Conservation (phyloP, 441 rosid genomes). For the Syzygium malaccense region DNA sequence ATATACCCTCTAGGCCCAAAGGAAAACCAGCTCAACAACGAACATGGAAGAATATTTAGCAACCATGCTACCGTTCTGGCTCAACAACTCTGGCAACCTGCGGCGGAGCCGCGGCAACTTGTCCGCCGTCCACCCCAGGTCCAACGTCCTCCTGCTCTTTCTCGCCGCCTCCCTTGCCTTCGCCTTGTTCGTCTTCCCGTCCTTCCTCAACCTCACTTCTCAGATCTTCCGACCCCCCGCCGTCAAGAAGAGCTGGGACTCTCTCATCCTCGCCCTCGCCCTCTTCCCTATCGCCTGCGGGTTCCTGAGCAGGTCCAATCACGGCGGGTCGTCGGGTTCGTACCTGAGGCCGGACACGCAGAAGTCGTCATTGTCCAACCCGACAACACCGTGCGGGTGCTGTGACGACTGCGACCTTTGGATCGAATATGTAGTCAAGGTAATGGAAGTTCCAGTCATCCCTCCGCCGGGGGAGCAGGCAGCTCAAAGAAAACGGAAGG, state of each 20-base stretch:
- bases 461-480: conserved; percentile 9
- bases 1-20: not conserved
- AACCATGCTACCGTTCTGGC: conserved; percentile 55
- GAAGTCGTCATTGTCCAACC: conserved; percentile 8
- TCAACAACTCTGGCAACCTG: not conserved
- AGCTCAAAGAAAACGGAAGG: not conserved
- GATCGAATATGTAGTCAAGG: conserved; percentile 12
- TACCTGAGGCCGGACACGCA: not conserved
- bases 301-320: conserved; percentile 37
- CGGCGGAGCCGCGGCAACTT: conserved; percentile 21
- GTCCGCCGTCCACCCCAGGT: conserved; percentile 26
- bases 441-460: not conserved
- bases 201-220: conserved; percentile 38
- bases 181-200: conserved; percentile 41
- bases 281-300: conserved; percentile 75
- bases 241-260: conserved; percentile 68
- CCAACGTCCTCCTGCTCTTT: conserved; percentile 34
- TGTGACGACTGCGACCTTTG: not conserved
- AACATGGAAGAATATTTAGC: conserved; percentile 53
- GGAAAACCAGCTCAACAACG: not conserved
- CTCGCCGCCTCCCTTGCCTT: conserved; percentile 24
- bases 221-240: conserved; percentile 43
- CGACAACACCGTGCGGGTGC: conserved; percentile 30
- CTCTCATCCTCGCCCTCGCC: conserved; percentile 54
- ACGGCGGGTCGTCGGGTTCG: not conserved